Percentiles rank a stretch among this genome's conserved stretches.
These are phyloP conservation scores for Gentiana macrophylla DNA, from an alignment of 257 asterid genomes.

Conservation along the genomic window DNA sequence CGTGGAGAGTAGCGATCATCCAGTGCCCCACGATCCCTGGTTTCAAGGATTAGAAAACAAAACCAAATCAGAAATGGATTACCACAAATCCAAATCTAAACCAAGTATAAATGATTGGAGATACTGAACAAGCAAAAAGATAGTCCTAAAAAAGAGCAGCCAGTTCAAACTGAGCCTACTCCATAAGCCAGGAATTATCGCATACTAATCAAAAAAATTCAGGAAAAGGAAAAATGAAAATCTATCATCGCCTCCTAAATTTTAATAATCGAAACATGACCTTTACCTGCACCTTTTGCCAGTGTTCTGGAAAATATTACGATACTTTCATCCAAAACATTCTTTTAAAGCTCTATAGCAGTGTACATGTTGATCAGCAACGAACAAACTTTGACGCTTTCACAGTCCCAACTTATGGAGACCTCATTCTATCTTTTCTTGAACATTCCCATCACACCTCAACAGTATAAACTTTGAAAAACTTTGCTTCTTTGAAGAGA, in stretches of 20 bases:
- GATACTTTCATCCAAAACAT: constrained; percentile 53
- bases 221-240: constrained; percentile 3
- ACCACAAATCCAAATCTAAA: constrained; percentile 5
- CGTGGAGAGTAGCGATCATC: constrained; percentile 40
- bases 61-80: constrained; percentile 3
- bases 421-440: constrained; percentile 34
- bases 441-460: constrained; percentile 56
- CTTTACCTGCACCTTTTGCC: constrained; percentile 72
- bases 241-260: constrained; percentile 18
- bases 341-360: constrained; percentile 57
- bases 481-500: constrained; percentile 77
- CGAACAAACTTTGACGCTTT: constrained; percentile 48
- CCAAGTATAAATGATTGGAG: constrained; percentile 3
- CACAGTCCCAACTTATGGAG: constrained; percentile 46
- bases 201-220: not conserved
- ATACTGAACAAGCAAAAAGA: constrained; percentile 2
- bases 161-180: constrained; percentile 7
- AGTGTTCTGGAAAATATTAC: constrained; percentile 46
- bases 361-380: constrained; percentile 58
- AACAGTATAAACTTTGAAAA: constrained; percentile 60
- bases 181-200: constrained; percentile 6
- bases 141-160: not conserved
- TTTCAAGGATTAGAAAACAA: constrained; percentile 18
- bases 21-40: constrained; percentile 35
- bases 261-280: constrained; percentile 44